Conservation (phyloP, 1,139 yeast species). For the Hanseniaspora sp. region DNA sequence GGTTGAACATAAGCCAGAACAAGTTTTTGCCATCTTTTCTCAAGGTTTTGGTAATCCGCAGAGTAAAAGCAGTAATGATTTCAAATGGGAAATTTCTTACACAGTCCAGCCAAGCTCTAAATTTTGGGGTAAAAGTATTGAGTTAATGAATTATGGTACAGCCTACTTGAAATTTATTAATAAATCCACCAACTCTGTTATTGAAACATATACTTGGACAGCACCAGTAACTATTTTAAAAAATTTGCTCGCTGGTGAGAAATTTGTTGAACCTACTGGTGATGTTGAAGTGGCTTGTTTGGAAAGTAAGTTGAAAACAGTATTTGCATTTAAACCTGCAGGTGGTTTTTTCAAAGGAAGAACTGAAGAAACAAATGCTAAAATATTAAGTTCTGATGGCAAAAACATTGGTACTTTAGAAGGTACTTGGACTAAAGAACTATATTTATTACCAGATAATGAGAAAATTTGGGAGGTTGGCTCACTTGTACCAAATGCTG, state of each 20-base stretch:
- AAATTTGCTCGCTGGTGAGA: constrained; percentile 87
- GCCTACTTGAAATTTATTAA: constrained; percentile 40
- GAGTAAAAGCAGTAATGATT: constrained; percentile 18
- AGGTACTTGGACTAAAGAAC: constrained; percentile 71
- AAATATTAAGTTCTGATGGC: constrained; percentile 41
- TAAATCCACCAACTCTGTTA: constrained; percentile 40
- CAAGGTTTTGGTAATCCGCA: constrained; percentile 38
- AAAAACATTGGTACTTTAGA: constrained; percentile 33
- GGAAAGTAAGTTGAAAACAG: constrained; percentile 51
- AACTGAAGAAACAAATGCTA: constrained; percentile 54
- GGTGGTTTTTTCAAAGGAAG: constrained; percentile 74
- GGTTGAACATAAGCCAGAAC: constrained; percentile 64
- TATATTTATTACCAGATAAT: constrained; percentile 33
- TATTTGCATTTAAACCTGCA: constrained; percentile 57
- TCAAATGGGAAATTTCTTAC: constrained; percentile 61
- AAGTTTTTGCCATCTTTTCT: constrained; percentile 65
- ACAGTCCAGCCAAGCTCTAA: constrained; percentile 76
- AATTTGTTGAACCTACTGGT: constrained; percentile 81
- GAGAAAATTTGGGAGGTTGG: constrained; percentile 55
- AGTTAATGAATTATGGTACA: constrained; percentile 63
- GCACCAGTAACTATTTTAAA: constrained; percentile 77
- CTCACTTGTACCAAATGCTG: constrained; percentile 46
- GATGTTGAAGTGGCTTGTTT: constrained; percentile 57
- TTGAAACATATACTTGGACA: constrained; percentile 60
- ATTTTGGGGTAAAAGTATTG: constrained; percentile 91